Evolutionary conservation across 106 monocot genomes (phyloP), one percentile per base, ranked within the genome.

Genomic region (Narthecium ossifragum): DNA sequence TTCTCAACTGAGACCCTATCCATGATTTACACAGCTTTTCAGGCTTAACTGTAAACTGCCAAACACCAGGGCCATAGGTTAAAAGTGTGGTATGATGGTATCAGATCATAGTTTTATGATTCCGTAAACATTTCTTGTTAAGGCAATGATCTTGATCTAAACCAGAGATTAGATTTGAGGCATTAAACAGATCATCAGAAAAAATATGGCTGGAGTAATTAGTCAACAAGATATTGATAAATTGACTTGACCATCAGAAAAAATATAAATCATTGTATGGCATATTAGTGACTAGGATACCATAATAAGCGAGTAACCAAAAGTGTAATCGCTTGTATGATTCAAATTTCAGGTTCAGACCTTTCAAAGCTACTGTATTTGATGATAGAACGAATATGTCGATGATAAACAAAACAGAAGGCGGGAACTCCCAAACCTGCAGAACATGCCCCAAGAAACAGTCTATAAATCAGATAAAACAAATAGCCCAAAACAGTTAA

Each of bases 401-500:
- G 14, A 86, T 63, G 30, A 94, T 80, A 62, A 63, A 72, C 53
- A 83, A 22, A 70, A 75, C 75, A 27, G 80, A 80, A 61, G 56
- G 40, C 31, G 93, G 93, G 57, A 88, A 94, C 45, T 94, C 83
- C 93, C 93, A 94, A 20, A 94, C 80, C 93, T 94, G 79, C 43
- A 78, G 7, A 59, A 48, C 30, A 47, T n/a, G n/a, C n/a, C n/a
- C n/a, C n/a, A n/a, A n/a, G n/a, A n/a, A n/a, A n/a, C n/a, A n/a
- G n/a, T n/a, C n/a, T n/a, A n/a, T n/a, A n/a, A n/a, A n/a, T n/a
- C n/a, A 61, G 58, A 38, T 32, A 37, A 77, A 57, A 29, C 48
- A 46, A 29, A 7, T 45, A 30, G 5, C 30, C 3, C 22, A 55
- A 59, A 31, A 47, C 4, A 39, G 25, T 41, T n/a, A n/a, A 47